Evolutionary conservation across 129 eudicot genomes (phyloP).

Genomic region (Flaveria linearis): DNA sequence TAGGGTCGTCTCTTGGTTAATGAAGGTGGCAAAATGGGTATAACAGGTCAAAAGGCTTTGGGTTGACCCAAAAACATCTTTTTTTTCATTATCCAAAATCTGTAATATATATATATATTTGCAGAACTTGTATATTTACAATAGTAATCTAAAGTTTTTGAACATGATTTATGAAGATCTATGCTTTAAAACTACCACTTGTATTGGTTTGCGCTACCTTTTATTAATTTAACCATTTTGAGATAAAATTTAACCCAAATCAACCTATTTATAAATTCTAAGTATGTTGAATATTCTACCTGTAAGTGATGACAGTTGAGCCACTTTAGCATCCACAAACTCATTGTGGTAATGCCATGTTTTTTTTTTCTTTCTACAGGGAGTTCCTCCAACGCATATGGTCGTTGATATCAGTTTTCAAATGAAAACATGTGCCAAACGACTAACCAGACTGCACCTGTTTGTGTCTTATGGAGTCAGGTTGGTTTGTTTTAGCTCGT

Average conservation of each 20-base stretch:
- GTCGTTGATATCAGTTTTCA: slow-evolving; percentile 20
- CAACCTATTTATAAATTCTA: background rate
- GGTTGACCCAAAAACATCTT: background rate
- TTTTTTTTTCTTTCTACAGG: slow-evolving; percentile 8
- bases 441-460: slow-evolving; percentile 6
- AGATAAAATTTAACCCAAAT: background rate
- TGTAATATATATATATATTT: background rate
- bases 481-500: slow-evolving; percentile 19
- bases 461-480: background rate
- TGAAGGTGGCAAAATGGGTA: background rate
- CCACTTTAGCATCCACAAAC: background rate
- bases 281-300: background rate
- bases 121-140: background rate
- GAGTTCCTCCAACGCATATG: slow-evolving; percentile 21
- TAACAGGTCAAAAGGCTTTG: background rate
- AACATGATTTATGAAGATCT: background rate
- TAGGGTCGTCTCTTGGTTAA: background rate
- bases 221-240: background rate
- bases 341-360: background rate
- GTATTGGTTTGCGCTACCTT: background rate
- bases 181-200: background rate
- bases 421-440: background rate
- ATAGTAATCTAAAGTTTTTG: background rate
- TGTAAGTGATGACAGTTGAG: background rate
- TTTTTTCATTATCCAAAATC: background rate